These are phyloP conservation scores for Chaetomium globosum DNA, from an alignment of 2,329 filamentous ascomycete species.

Conservation along the genomic window DNA sequence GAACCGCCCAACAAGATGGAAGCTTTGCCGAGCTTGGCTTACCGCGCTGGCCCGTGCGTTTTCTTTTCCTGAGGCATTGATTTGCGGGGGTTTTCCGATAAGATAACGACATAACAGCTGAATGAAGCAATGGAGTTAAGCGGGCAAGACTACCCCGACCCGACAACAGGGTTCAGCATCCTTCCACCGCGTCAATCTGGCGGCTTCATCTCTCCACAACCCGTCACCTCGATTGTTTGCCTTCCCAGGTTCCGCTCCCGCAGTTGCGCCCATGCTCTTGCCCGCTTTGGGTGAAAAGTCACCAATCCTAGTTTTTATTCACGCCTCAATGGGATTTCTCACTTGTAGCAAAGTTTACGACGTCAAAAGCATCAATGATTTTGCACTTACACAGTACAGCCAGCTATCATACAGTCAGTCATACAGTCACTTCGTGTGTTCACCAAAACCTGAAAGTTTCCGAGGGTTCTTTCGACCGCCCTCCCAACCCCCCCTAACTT, in stretches of 20 bases:
- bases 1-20: neutral
- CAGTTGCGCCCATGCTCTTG: conserved; percentile 1
- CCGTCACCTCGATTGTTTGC: conserved; percentile 14
- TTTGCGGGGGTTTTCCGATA: conserved; percentile 17
- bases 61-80: conserved; percentile 1
- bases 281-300: neutral
- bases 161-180: conserved; percentile 33
- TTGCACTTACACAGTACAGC: neutral
- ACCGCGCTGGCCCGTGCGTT: conserved; percentile 12
- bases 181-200: conserved; percentile 33
- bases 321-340: neutral
- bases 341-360: neutral
- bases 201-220: conserved; percentile 23
- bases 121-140: conserved; percentile 30
- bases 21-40: conserved; percentile 10
- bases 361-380: neutral
- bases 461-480: neutral
- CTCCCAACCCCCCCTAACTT: neutral
- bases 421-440: neutral
- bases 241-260: neutral
- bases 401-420: no score
- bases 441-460: neutral
- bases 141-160: conserved; percentile 25
- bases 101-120: conserved; percentile 18
- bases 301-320: neutral